Base-by-base conservation (phyloP, 352 stramenopile species). In the Pythium insidiosum region DNA sequence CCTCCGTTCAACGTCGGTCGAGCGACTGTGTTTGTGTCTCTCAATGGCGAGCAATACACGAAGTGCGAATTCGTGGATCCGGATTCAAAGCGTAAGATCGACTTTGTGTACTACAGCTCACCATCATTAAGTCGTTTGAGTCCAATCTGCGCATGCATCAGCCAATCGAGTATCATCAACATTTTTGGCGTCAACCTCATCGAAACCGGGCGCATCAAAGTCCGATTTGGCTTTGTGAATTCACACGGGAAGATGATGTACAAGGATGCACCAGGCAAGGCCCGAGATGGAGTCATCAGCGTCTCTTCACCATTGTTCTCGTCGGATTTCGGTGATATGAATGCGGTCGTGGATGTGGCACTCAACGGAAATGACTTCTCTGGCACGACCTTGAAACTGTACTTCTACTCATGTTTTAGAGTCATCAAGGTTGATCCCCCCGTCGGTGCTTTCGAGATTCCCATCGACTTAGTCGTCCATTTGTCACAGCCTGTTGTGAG, bases 41-140 rank as follows among this genome's bases (percentile, higher is more conserved):
- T 91, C 22, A 91, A 91, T 43, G 63, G 50, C 4, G 73, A 87
- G 35, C 78, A 91, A 58, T 91, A 88, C 51, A 80, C 67, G 0
- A 66, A 80, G 18, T 91, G 78, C 36, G 53, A 58, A 7, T 78
- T 91, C 34, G 37, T 62, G 16, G 75, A 88, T 20, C 62, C 60
- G 1, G 64, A 81, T 28, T 68, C 63, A 0, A 63, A 58, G 22
- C 39, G 31, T 3, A 51, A 48, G 5, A 57, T 76, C 37, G 65
- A 84, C 15, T 91, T 88, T 40, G 68, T 91, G 11, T 91, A 73
- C 46, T 91, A 87, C 59, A 77, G 58, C 40, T 79, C 65, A 15
- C 78, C 78, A 7, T 63, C 58, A 2, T 59, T 88, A 15, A 63
- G 49, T 0, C 55, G 47, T 0, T 65, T 88, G 21, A 83, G 73